Evolutionary conservation across 2,329 filamentous ascomycete genomes (phyloP).

Genomic region (Thielaviopsis euricoi): DNA sequence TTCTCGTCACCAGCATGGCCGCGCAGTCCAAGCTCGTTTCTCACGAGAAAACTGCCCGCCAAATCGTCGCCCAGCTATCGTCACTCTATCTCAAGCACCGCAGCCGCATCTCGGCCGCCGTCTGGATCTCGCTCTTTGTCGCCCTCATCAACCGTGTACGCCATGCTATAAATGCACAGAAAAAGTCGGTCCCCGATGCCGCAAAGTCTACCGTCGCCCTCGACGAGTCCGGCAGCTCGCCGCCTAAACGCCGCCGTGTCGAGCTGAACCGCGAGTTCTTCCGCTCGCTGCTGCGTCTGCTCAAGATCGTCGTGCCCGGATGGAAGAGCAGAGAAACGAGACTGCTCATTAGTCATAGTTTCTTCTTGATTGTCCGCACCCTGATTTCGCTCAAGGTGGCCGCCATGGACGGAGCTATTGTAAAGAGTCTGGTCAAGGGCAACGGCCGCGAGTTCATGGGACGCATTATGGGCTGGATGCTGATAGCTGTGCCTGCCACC

Average conservation of each 20-base stretch:
- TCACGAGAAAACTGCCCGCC: conserved; percentile 43
- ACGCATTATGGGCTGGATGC: conserved; percentile 94
- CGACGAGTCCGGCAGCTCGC: conserved; percentile 20
- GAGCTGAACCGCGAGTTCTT: conserved; percentile 78
- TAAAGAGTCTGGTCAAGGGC: conserved; percentile 81
- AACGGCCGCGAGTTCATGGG: conserved; percentile 80
- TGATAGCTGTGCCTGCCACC: conserved; percentile 85
- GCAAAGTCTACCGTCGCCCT: conserved; percentile 40
- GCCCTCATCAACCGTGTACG: conserved; percentile 75
- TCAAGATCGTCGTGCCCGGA: conserved; percentile 79
- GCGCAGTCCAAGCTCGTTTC: conserved; percentile 56
- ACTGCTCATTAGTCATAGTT: conserved; percentile 74
- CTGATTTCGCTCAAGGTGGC: conserved; percentile 91
- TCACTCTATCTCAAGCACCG: conserved; percentile 63
- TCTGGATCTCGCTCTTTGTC: conserved; percentile 69
- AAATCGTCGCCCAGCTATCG: conserved; percentile 49
- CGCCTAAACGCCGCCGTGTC: conserved; percentile 51
- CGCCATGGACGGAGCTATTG: conserved; percentile 83
- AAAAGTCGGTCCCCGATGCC: conserved; percentile 52
- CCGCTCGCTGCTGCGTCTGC: conserved; percentile 56
- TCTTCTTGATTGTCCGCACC: conserved; percentile 81
- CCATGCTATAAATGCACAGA: conserved; percentile 83
- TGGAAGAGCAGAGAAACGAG: conserved; percentile 80
- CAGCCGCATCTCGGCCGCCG: conserved; percentile 62
- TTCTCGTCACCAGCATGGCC: conserved; percentile 45